phyloP scores from a whole-genome alignment of 2,329 filamentous ascomycete species.

The Exophiala phaeomuriformis region DNA sequence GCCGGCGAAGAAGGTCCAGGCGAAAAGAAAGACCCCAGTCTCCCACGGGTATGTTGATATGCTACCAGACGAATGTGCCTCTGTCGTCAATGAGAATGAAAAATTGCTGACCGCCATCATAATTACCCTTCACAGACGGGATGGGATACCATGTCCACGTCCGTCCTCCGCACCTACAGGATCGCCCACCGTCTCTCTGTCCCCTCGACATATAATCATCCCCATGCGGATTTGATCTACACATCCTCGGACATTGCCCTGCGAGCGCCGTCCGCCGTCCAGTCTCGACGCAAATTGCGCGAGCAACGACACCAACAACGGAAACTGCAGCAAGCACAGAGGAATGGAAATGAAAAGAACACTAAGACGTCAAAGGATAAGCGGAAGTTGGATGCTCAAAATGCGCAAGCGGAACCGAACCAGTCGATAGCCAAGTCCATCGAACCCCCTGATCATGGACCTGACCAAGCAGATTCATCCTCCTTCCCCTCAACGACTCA shows the following conservation, averaged over 20 bases:
- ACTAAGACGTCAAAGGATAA: not conserved
- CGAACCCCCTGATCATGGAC: conserved; percentile 14
- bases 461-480: conserved; percentile 3
- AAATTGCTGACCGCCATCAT: not conserved
- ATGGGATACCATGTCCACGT: conserved; percentile 17
- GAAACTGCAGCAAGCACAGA: conserved; percentile 12
- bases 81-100: not conserved
- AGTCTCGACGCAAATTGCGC: conserved; percentile 30
- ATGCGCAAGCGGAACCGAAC: conserved; percentile 4
- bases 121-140: conserved; percentile 14
- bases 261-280: conserved; percentile 40
- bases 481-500: conserved; percentile 10
- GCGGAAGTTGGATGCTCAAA: conserved; percentile 10
- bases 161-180: conserved; percentile 41
- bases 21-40: conserved; percentile 21
- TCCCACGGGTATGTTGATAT: conserved; percentile 31
- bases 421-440: conserved; percentile 15
- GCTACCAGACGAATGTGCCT: not conserved
- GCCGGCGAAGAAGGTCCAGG: conserved; percentile 25
- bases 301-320: conserved; percentile 22
- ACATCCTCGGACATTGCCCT: conserved; percentile 38
- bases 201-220: conserved; percentile 38
- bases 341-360: conserved; percentile 9
- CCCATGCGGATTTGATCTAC: conserved; percentile 43
- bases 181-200: conserved; percentile 41